Evolutionary conservation across 306 rosid genomes (phyloP), one percentile per base, ranked within the genome.

Genomic region (Inga laurina): DNA sequence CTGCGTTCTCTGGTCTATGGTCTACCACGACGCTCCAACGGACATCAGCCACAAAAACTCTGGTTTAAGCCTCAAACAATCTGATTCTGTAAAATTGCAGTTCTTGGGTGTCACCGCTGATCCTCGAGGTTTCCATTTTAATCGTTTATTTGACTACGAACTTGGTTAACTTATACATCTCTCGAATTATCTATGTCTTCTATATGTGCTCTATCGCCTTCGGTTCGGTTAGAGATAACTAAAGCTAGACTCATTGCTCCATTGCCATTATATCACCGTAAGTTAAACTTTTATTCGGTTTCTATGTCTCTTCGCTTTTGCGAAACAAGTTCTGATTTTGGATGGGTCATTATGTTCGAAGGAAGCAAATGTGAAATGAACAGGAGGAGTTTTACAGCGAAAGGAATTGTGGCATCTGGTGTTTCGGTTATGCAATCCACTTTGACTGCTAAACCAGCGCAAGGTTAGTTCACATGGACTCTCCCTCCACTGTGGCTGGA

Each of bases 341-440:
- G 37, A 34, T 37, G 30, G 19, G 75, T 80, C 30, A 27, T 73
- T 9, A 32, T 83, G 27, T 79, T 82, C 83, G 87, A 85, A 96
- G 99, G 93, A 91, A 91, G 94, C 91, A 91, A 88, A 64, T 93
- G 97, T 81, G 93, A 82, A 68, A 81, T 93, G 84, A 93, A 41
- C 72, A 88, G 97, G 57, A 64, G 88, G 85, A 49, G 90, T 77
- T 91, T 93, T 64, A 32, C 70, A 13, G 21, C 41, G 43, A 64
- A 64, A 64, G 70, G 41, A 64, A 84, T 92, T 67, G 92, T 91
- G 45, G 94, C 93, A 54, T 90, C 97, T 1, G 98, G 98, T 7
- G 84, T 86, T 89, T 88, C 96, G 9, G 92, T 86, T 16, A 64
- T 90, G 88, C 87, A 90, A 62, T 92, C 94, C 16, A 65, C 97